phyloP scores from a whole-genome alignment of 192 early-diverging fungal genomes.

The Backusella parvicylindrica region DNA sequence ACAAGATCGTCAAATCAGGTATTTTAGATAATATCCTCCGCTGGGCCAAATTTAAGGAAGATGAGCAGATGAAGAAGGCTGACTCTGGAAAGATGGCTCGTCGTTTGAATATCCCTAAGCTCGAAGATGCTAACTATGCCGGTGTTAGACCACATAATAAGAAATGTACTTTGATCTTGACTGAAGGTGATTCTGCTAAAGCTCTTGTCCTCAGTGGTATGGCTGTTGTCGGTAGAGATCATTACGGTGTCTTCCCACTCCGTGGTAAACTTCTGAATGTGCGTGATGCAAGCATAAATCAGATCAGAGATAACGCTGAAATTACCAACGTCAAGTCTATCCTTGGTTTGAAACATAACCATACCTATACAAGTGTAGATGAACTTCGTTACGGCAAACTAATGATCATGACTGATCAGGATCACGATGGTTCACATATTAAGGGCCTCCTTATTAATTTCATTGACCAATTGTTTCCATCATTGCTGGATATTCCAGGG shows the following conservation, averaged over 20 bases:
- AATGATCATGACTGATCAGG: slow-evolving; percentile 99
- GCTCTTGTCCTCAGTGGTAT: slow-evolving; percentile 83
- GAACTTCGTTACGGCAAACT: slow-evolving; percentile 90
- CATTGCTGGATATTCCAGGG: slow-evolving; percentile 82
- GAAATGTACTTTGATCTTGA: slow-evolving; percentile 93
- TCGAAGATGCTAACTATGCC: slow-evolving; percentile 94
- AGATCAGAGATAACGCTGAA: slow-evolving; percentile 81
- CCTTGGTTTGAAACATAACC: slow-evolving; percentile 86
- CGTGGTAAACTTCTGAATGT: slow-evolving; percentile 98
- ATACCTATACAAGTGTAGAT: slow-evolving; percentile 66
- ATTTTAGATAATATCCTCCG: slow-evolving; percentile 74
- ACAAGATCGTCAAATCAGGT: slow-evolving; percentile 75
- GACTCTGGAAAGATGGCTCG: slow-evolving; percentile 60
- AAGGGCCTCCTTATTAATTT: slow-evolving; percentile 97
- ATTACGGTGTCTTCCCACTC: slow-evolving; percentile 93
- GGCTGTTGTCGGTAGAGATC: slow-evolving; percentile 83
- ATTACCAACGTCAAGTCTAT: slow-evolving; percentile 89
- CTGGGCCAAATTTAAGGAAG: slow-evolving; percentile 69
- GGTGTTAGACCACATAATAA: slow-evolving; percentile 60
- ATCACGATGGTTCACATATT: slow-evolving; percentile 95
- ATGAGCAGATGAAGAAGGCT: slow-evolving; percentile 78
- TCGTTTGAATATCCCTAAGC: slow-evolving; percentile 77
- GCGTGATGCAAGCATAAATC: slow-evolving; percentile 71
- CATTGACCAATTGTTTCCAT: slow-evolving; percentile 91
- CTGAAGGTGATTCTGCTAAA: slow-evolving; percentile 97